Evolutionary conservation across 495 filamentous ascomycete species (phyloP), one percentile per base, ranked within the genome.

Genomic region (Penicillium steckii): DNA sequence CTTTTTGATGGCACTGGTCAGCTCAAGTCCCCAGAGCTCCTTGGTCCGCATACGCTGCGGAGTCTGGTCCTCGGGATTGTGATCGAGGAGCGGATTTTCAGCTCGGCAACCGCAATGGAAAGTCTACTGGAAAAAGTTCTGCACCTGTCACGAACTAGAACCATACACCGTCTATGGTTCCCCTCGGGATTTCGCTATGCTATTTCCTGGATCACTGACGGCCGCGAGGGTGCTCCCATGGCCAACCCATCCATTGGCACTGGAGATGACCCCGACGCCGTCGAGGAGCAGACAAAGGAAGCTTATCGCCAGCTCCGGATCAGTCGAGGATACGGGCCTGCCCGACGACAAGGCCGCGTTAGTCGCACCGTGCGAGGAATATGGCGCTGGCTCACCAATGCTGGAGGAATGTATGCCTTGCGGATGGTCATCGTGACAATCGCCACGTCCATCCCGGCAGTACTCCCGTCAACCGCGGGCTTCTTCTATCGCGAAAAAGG

Each of bases 371-470:
- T 68, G 17, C 41, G 63, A 12, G 51, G 58, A 0, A 55, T 27
- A 1, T 66, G 63, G 19, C 65, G 62, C 47, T 68, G 62, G 62
- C 51, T 68, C 17, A 62, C 55, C 3, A 58, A 41, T 1, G 44
- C 43, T 1, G 43, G 23, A 4, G 43, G 43, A 6, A 29, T 45
- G 23, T 45, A 45, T 45, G 43, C 43, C n/a, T 8, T 45, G 1
- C 43, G 43, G 5, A 45, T 45, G 43, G 43, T 45, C 15, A 25
- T 29, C n/a, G 43, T 45, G 9, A 45, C 43, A 1, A 45, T 45
- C 25, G 43, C 43, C 12, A 45, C 43, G 4, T 1, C 43, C 15
- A 45, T 45, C 17, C 43, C 43, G 25, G 43, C 43, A 26, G 23
- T 25, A 18, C n/a, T 45, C 4, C 43, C 43, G 26, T n/a, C 43